Evolutionary conservation across 495 filamentous ascomycete species (phyloP).

Genomic region (Aspergillus haitiensis): DNA sequence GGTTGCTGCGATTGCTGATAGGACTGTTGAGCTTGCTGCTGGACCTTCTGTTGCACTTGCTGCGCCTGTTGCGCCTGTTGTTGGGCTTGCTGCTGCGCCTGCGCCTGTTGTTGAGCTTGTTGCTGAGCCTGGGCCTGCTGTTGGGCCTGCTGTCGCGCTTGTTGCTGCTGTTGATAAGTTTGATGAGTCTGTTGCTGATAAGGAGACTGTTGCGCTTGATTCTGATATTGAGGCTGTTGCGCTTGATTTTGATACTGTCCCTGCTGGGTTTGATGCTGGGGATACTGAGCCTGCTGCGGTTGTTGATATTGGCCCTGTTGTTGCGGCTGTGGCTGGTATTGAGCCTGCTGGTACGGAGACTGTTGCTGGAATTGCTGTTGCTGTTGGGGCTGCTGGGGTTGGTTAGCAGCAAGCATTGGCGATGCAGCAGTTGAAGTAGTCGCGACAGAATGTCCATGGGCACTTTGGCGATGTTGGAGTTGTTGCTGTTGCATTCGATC

Average conservation of each 20-base stretch:
- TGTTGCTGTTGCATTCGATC: slow-evolving; percentile 40
- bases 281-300: slow-evolving; percentile 7
- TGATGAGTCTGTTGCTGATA: slow-evolving; percentile 28
- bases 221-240: slow-evolving; percentile 15
- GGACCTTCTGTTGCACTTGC: slow-evolving; percentile 21
- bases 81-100: slow-evolving; percentile 32
- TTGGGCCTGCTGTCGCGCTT: slow-evolving; percentile 27
- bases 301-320: slow-evolving; percentile 19
- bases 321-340: slow-evolving; percentile 14
- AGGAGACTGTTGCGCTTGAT: slow-evolving; percentile 19
- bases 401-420: slow-evolving; percentile 25
- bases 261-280: slow-evolving; percentile 17
- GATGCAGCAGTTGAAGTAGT: slow-evolving; percentile 27
- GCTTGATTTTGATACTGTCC: slow-evolving; percentile 14
- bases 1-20: slow-evolving; percentile 31
- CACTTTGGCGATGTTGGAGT: slow-evolving; percentile 32
- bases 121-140: slow-evolving; percentile 23
- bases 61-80: slow-evolving; percentile 31
- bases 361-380: slow-evolving; percentile 16
- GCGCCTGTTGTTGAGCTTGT: slow-evolving; percentile 28
- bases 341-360: slow-evolving; percentile 9
- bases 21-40: slow-evolving; percentile 13
- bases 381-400: slow-evolving; percentile 14
- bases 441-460: slow-evolving; percentile 25
- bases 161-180: slow-evolving; percentile 26